A percentile compares a stretch with the other conserved stretches of the same genome.
phyloP scores from a whole-genome alignment of 345 rosid genomes.

The Murraya koenigii region DNA sequence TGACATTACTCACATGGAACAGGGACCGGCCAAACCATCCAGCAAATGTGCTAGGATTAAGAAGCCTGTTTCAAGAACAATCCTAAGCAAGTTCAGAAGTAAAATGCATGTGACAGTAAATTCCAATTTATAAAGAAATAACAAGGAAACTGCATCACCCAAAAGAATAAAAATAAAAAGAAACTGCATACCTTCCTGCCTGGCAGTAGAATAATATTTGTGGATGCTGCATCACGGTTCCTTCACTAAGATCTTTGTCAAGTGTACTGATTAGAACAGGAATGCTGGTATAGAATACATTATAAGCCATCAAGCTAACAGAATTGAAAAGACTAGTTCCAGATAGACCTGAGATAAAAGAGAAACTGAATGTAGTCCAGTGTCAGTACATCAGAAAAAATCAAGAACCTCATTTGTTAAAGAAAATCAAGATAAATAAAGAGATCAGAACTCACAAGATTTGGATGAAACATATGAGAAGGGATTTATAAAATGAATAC shows the following conservation, averaged over 20 bases:
- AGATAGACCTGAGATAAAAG: slow-evolving; percentile 98
- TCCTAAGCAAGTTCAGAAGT: slow-evolving; percentile 3
- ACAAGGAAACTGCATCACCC: background rate
- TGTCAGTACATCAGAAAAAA: slow-evolving; percentile 39
- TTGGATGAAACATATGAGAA: slow-evolving; percentile 92
- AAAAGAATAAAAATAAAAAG: background rate
- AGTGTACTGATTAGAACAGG: slow-evolving; percentile 92
- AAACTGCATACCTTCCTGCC: slow-evolving; percentile 80
- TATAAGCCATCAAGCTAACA: slow-evolving; percentile 97
- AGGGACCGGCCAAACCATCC: slow-evolving; percentile 99
- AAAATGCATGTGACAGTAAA: slow-evolving; percentile 3
- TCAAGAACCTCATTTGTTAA: background rate
- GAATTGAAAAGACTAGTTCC: slow-evolving; percentile 99
- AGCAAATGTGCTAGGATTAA: slow-evolving; percentile 97
- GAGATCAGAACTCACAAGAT: slow-evolving; percentile 71
- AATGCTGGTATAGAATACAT: slow-evolving; percentile 93
- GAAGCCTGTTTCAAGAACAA: slow-evolving; percentile 59
- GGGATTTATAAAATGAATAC: slow-evolving; percentile 94
- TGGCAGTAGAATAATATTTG: slow-evolving; percentile 97
- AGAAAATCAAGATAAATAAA: slow-evolving; percentile 11
- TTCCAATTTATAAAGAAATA: background rate
- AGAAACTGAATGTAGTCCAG: slow-evolving; percentile 60
- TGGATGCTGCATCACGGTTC: slow-evolving; percentile 95
- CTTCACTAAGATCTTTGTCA: slow-evolving; percentile 96
- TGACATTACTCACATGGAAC: slow-evolving; percentile 68